These are phyloP conservation scores for Fusarium acutatum DNA, from an alignment of 2,329 filamentous ascomycete genomes.

Conservation along the genomic window DNA sequence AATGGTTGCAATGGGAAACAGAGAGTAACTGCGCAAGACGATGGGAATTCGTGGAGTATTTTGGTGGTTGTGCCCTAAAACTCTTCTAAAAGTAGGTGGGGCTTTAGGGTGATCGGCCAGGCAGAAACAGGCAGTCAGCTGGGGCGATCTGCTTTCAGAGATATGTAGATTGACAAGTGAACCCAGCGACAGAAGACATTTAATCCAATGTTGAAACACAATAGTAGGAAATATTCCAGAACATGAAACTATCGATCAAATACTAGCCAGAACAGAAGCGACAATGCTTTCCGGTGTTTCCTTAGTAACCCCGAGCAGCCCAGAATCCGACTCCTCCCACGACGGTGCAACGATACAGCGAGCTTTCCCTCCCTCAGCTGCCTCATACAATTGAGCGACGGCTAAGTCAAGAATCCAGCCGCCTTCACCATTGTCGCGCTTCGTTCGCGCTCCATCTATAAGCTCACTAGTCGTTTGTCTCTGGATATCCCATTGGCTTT, in stretches of 20 bases:
- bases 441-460: conserved; percentile 8
- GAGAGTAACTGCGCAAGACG: background rate
- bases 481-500: background rate
- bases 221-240: background rate
- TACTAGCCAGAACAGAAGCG: background rate
- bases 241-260: background rate
- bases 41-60: background rate
- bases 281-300: conserved; percentile 1
- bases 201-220: background rate
- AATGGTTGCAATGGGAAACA: background rate
- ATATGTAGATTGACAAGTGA: background rate
- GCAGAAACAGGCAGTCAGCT: background rate
- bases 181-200: background rate
- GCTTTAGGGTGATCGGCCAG: background rate
- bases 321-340: conserved; percentile 21
- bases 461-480: conserved; percentile 5
- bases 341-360: conserved; percentile 8
- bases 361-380: background rate
- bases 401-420: conserved; percentile 28
- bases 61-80: background rate
- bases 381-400: conserved; percentile 16
- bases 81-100: background rate
- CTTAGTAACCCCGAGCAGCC: background rate
- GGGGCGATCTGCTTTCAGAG: background rate
- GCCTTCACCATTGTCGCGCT: background rate